Evolutionary conservation across 768 basidiomycete species (phyloP).

Genomic region (Kwoniella dejecticola): DNA sequence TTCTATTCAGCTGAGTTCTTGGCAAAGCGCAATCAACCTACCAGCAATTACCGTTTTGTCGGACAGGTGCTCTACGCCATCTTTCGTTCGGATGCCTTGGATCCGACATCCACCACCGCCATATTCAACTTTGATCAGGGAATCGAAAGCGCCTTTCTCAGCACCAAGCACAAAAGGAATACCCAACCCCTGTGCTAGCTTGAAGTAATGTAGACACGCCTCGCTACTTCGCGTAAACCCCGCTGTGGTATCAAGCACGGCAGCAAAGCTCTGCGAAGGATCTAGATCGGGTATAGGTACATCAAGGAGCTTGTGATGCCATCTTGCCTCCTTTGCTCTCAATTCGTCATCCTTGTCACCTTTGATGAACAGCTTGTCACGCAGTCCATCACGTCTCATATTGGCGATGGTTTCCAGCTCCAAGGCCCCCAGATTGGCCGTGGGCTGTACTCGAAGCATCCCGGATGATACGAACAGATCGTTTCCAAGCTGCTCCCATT

Average conservation of each 20-base stretch:
- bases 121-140: not conserved
- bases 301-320: not conserved
- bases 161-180: slow-evolving; percentile 2
- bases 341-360: not conserved
- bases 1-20: not conserved
- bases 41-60: not conserved
- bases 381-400: not conserved
- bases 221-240: slow-evolving; percentile 2
- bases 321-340: not conserved
- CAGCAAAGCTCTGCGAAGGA: not conserved
- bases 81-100: not conserved
- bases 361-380: not conserved
- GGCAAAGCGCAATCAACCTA: not conserved
- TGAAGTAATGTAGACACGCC: not conserved
- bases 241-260: slow-evolving; percentile 13
- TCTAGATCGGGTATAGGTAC: not conserved
- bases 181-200: not conserved
- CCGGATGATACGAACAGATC: slow-evolving; percentile 1
- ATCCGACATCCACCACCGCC: not conserved
- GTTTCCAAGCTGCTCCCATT: not conserved
- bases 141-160: not conserved
- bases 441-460: slow-evolving; percentile 1
- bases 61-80: not conserved
- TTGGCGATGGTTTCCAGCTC: not conserved
- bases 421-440: not conserved